Evolutionary conservation across 2,329 filamentous ascomycete species (phyloP).

Genomic region (Diaporthe ampelina): DNA sequence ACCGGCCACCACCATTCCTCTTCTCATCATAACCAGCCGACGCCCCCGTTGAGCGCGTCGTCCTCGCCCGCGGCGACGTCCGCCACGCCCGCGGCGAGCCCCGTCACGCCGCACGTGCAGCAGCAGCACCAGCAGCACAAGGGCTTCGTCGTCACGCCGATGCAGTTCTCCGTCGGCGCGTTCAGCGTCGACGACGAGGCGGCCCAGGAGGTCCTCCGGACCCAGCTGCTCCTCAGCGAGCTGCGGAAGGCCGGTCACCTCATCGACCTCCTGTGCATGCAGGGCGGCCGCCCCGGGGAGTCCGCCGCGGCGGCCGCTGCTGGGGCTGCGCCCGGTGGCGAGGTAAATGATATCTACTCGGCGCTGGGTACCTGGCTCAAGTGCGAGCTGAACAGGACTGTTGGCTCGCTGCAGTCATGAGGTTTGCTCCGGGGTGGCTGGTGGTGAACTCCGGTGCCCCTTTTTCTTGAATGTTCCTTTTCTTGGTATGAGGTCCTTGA

Average conservation of each 20-base stretch:
- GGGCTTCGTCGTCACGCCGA: constrained; percentile 39
- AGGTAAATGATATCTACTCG: constrained; percentile 40
- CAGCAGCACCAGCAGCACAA: not conserved
- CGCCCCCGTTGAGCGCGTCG: constrained; percentile 38
- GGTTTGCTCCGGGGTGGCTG: not conserved
- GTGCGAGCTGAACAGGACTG: constrained; percentile 40
- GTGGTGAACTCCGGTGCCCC: not conserved
- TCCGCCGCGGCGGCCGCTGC: not conserved
- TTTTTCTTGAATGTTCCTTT: not conserved
- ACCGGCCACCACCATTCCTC: not conserved
- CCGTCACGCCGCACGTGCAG: not conserved
- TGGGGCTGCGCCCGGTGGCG: constrained; percentile 11
- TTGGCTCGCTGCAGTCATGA: constrained; percentile 36
- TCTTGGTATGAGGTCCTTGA: not conserved
- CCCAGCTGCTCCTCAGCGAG: constrained; percentile 41
- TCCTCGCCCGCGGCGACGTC: constrained; percentile 36
- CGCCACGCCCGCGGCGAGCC: constrained; percentile 27
- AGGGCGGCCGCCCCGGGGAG: constrained; percentile 15
- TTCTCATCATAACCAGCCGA: constrained; percentile 29
- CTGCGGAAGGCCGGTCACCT: constrained; percentile 41
- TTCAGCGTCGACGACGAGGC: constrained; percentile 42
- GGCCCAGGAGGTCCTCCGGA: constrained; percentile 38
- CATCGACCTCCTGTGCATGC: constrained; percentile 40
- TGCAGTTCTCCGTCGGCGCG: constrained; percentile 41
- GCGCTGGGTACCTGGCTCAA: constrained; percentile 40